phyloP scores from a whole-genome alignment of 768 basidiomycete genomes.

The Agaricus sinodeliciosus region DNA sequence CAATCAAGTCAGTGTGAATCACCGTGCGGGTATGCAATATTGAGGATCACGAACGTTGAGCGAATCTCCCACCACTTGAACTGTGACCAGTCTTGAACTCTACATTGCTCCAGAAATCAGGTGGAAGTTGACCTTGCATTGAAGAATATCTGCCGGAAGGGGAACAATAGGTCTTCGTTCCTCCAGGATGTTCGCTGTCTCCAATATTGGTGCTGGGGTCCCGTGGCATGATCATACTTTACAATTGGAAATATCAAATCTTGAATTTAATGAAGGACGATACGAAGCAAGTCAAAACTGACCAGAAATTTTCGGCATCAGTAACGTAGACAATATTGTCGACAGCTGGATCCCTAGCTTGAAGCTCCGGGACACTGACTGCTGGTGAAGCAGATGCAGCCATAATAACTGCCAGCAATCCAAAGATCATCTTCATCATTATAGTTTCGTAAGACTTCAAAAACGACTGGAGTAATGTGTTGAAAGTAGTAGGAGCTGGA shows the following conservation, averaged over 20 bases:
- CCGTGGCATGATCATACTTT: slow-evolving; percentile 17
- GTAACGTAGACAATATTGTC: slow-evolving; percentile 52
- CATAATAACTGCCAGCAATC: background rate
- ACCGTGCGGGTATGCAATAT: background rate
- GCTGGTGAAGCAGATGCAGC: background rate
- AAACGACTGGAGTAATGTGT: too few relatives aligned
- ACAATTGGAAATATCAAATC: background rate
- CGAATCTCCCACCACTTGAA: slow-evolving; percentile 32
- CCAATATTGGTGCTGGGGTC: slow-evolving; percentile 47
- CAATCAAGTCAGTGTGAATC: background rate
- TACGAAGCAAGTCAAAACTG: slow-evolving; percentile 8
- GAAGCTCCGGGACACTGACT: background rate
- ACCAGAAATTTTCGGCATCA: slow-evolving; percentile 38
- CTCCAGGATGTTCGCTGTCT: slow-evolving; percentile 49
- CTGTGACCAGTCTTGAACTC: slow-evolving; percentile 37
- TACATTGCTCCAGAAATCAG: slow-evolving; percentile 45
- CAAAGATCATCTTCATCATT: background rate
- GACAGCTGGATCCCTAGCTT: slow-evolving; percentile 14
- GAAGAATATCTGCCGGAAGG: slow-evolving; percentile 30
- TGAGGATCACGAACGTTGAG: slow-evolving; percentile 30
- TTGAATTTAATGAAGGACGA: background rate
- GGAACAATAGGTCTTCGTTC: slow-evolving; percentile 50
- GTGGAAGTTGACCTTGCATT: slow-evolving; percentile 38
- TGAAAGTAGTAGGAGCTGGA: background rate
- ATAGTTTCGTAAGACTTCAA: background rate